phyloP scores from a whole-genome alignment of 768 basidiomycete species.

The Hypsizygus marmoreus region DNA sequence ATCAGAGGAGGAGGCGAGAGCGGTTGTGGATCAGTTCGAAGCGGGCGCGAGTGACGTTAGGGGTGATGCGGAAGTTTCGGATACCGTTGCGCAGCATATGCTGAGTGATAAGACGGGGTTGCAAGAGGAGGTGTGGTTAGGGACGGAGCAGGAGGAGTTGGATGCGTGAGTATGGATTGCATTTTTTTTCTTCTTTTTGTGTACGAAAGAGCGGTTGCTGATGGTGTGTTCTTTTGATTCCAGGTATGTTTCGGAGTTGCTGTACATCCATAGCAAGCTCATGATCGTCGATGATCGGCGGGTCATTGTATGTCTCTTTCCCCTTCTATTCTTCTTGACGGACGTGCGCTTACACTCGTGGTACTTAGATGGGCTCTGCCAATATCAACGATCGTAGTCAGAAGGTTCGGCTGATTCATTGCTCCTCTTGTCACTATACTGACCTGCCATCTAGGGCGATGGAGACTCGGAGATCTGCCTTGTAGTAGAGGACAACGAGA shows the following conservation, averaged over 20 bases:
- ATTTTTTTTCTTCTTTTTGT: slow-evolving; percentile 6
- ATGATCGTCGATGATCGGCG: slow-evolving; percentile 93
- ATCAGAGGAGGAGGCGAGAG: slow-evolving; percentile 55
- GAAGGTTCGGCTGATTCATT: slow-evolving; percentile 40
- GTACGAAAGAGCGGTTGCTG: slow-evolving; percentile 48
- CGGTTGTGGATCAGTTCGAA: no score
- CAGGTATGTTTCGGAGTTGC: no score
- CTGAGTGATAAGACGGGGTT: slow-evolving; percentile 58
- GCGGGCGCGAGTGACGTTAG: no score
- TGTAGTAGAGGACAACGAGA: slow-evolving; percentile 85
- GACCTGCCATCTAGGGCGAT: no score
- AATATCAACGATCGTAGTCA: slow-evolving; percentile 88
- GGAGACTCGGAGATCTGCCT: slow-evolving; percentile 94
- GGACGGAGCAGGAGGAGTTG: slow-evolving; percentile 78
- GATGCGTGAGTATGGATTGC: slow-evolving; percentile 55
- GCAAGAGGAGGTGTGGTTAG: slow-evolving; percentile 81
- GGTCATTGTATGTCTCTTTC: slow-evolving; percentile 66
- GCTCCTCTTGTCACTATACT: slow-evolving; percentile 28
- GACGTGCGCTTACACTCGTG: not conserved
- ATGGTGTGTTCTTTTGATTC: no score
- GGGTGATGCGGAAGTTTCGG: no score
- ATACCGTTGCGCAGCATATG: no score
- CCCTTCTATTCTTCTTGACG: not conserved
- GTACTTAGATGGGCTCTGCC: slow-evolving; percentile 82
- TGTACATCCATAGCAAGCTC: slow-evolving; percentile 82